A percentile compares a stretch with the other conserved stretches of the same genome.
Conservation (phyloP, 1,284 basidiomycete species). For the Cryptococcus maquisensis region DNA sequence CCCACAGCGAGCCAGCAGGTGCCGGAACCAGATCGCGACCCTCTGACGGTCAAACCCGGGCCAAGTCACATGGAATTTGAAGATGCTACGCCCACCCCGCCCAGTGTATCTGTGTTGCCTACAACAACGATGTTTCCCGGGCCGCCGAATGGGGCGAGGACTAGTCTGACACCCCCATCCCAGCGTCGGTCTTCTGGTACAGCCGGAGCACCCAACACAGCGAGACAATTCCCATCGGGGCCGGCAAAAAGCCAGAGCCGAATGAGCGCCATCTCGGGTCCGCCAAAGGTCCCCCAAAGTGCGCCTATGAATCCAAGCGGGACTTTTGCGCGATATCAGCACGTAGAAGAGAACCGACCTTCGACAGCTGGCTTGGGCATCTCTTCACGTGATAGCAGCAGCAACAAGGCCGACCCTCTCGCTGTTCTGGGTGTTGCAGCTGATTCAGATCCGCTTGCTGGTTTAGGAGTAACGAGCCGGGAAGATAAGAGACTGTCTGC, state of each 20-base stretch:
- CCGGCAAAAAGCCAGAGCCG: slow-evolving; percentile 8
- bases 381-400: not conserved
- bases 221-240: slow-evolving; percentile 13
- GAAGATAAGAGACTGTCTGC: not conserved
- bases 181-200: not conserved
- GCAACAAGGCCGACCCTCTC: not conserved
- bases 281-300: slow-evolving; percentile 13
- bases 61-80: slow-evolving; percentile 5
- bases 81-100: slow-evolving; percentile 12
- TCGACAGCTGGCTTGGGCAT: not conserved
- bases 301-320: not conserved
- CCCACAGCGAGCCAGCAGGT: not conserved
- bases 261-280: slow-evolving; percentile 1
- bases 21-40: not conserved
- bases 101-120: slow-evolving; percentile 6
- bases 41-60: not conserved
- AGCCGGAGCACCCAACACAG: slow-evolving; percentile 1
- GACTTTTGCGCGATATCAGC: not conserved
- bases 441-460: slow-evolving; percentile 15
- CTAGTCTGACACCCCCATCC: not conserved
- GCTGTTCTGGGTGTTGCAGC: not conserved
- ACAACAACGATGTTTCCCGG: not conserved
- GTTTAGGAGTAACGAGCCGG: slow-evolving; percentile 13
- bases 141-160: not conserved
- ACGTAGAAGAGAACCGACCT: not conserved